Evolutionary conservation across 345 rosid species (phyloP), one percentile per base, ranked within the genome.

Genomic region (Mercurialis annua): DNA sequence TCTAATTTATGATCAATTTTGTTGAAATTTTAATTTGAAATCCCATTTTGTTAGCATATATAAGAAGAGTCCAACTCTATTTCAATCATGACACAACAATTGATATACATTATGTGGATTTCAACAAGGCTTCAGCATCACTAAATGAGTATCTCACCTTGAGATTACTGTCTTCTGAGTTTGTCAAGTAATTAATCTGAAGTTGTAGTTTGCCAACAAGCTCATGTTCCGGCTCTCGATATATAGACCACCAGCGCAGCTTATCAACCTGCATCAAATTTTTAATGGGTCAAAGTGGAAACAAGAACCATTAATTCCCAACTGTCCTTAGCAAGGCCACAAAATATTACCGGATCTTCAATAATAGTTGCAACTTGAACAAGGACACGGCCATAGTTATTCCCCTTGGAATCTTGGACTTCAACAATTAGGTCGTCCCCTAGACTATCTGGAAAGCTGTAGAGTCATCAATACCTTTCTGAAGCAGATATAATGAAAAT

Each of bases 381-480:
- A 78, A 88, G 83, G 69, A 87, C 97, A 64, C 98, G 97, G 59
- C 98, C 98, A 80, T 70, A 87, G 67, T 83, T 78, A 66, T 84
- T 87, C 76, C 97, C 97, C 68, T 79, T 90, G 53, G 96, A 87
- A 66, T 90, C 98, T 52, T 77, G 90, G 75, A 94, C 83, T 80
- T 91, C 99, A 72, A 89, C 85, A 74, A 89, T 85, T 60, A 94
- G 78, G 84, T 94, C 99, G 77, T 94, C 99, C 71, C 95, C 99
- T 46, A 79, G 81, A 67, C 90, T 80, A 75, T 94, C 99, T 55
- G 99, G 99, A 78, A 94, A 94, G 84, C 99, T 94, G 95, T 73
- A 65, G 55, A 64, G 73, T 21, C 26, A 53, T 64, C 61, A 64
- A 58, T 58, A 26, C 4, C 6, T 56, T 49, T 20, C 26, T 44